phyloP scores from a whole-genome alignment of 2,329 filamentous ascomycete species.

The Nemania serpens region DNA sequence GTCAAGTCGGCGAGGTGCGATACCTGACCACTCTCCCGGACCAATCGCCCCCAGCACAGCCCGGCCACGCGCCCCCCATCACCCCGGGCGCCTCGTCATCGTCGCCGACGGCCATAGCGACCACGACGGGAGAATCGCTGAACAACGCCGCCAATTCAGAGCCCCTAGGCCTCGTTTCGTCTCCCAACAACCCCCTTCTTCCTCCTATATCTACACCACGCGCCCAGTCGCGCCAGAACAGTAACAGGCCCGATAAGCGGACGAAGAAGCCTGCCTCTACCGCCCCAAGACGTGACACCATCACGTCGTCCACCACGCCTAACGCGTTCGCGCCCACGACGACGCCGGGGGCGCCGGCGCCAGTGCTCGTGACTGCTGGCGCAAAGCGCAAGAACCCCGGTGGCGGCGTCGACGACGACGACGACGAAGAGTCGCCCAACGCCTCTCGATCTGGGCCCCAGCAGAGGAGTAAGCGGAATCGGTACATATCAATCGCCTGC shows the following conservation, averaged over 20 bases:
- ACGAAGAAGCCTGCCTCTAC: conserved; percentile 18
- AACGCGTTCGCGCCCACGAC: conserved; percentile 17
- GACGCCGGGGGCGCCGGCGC: conserved; percentile 13
- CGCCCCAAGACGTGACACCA: conserved; percentile 18
- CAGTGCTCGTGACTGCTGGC: conserved; percentile 19
- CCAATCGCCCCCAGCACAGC: conserved; percentile 26
- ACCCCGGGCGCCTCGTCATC: conserved; percentile 12
- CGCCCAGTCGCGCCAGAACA: conserved; percentile 14
- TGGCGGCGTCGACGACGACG: conserved; percentile 19
- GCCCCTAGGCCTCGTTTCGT: background rate
- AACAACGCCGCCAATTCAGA: background rate
- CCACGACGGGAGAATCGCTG: too few relatives aligned
- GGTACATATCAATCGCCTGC: conserved; percentile 67
- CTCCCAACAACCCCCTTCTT: background rate
- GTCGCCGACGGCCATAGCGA: conserved; percentile 8
- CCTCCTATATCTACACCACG: background rate
- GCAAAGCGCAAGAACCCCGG: conserved; percentile 37
- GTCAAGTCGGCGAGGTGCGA: conserved; percentile 43
- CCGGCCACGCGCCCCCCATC: conserved; percentile 26
- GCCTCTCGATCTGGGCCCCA: conserved; percentile 30
- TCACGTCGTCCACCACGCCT: conserved; percentile 12
- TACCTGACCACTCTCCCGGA: conserved; percentile 40
- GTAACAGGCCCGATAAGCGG: conserved; percentile 18
- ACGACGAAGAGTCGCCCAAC: conserved; percentile 34
- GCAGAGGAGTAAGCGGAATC: conserved; percentile 64